Evolutionary conservation across 495 filamentous ascomycete genomes (phyloP).

Genomic region (Tuber calosporum): DNA sequence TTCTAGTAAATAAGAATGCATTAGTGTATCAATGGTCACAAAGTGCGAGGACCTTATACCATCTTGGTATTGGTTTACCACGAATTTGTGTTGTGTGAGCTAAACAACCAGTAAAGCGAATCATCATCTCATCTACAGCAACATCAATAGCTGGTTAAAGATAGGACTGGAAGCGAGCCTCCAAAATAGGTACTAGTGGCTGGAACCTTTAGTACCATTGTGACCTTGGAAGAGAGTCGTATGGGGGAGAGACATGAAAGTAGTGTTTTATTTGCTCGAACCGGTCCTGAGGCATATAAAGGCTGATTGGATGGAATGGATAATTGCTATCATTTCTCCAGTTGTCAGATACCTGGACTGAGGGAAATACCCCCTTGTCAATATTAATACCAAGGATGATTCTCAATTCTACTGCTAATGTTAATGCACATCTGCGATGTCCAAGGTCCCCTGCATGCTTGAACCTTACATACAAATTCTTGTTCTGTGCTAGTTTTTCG

Average conservation of each 20-base stretch:
- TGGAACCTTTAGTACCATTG: conserved; percentile 8
- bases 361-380: no score
- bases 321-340: no score
- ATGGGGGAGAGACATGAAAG: conserved; percentile 7
- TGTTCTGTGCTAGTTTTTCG: no score
- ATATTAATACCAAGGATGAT: no score
- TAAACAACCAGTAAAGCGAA: conserved; percentile 11
- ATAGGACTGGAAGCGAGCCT: neutral
- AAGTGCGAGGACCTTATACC: conserved; percentile 7
- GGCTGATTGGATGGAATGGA: no score
- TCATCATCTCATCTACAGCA: neutral
- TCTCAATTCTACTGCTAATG: no score
- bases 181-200: neutral
- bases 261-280: conserved; percentile 9
- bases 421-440: no score
- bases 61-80: conserved; percentile 14
- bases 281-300: neutral
- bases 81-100: conserved; percentile 12
- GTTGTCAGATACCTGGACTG: no score
- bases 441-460: no score
- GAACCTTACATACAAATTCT: no score
- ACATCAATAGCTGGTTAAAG: conserved; percentile 5
- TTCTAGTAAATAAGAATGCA: conserved; percentile 1
- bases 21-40: neutral
- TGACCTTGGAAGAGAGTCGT: neutral